These are phyloP conservation scores for Saxophila tyrrhenica DNA, from an alignment of 495 filamentous ascomycete genomes.

Conservation along the genomic window DNA sequence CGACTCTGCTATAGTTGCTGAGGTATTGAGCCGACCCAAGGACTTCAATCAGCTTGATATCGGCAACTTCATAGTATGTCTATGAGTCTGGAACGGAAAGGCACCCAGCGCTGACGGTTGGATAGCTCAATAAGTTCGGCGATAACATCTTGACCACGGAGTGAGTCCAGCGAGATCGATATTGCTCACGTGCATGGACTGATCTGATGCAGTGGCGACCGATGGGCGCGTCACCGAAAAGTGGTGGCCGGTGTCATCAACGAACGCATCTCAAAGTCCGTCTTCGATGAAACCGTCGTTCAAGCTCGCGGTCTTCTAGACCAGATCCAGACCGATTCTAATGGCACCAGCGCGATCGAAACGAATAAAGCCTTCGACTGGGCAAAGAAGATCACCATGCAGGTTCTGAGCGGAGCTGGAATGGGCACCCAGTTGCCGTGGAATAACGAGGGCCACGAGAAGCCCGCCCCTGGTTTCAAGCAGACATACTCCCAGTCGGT, in stretches of 20 bases:
- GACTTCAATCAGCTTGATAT: slow-evolving; percentile 22
- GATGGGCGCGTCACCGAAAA: slow-evolving; percentile 24
- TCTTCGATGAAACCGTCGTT: slow-evolving; percentile 23
- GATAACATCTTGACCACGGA: slow-evolving; percentile 23
- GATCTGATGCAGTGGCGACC: slow-evolving; percentile 14
- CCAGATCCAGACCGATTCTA: slow-evolving; percentile 6
- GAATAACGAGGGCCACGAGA: slow-evolving; percentile 14
- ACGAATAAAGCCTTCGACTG: slow-evolving; percentile 21
- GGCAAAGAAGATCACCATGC: background rate
- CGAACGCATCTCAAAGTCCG: slow-evolving; percentile 25
- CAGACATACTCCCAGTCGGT: slow-evolving; percentile 23
- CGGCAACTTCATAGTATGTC: slow-evolving; percentile 9
- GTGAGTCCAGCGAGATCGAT: background rate
- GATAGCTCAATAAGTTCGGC: slow-evolving; percentile 15
- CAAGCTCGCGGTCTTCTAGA: slow-evolving; percentile 22
- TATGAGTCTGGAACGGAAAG: background rate
- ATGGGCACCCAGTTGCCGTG: slow-evolving; percentile 22
- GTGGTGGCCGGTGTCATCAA: slow-evolving; percentile 24
- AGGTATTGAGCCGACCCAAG: slow-evolving; percentile 20
- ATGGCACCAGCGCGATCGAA: background rate
- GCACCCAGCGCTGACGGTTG: background rate
- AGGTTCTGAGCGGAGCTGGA: slow-evolving; percentile 17
- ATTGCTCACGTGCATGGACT: background rate
- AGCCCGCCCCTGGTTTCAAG: slow-evolving; percentile 20
- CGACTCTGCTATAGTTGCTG: slow-evolving; percentile 17